phyloP scores from a whole-genome alignment of 129 eudicot genomes.

The Lactuca sativa region DNA sequence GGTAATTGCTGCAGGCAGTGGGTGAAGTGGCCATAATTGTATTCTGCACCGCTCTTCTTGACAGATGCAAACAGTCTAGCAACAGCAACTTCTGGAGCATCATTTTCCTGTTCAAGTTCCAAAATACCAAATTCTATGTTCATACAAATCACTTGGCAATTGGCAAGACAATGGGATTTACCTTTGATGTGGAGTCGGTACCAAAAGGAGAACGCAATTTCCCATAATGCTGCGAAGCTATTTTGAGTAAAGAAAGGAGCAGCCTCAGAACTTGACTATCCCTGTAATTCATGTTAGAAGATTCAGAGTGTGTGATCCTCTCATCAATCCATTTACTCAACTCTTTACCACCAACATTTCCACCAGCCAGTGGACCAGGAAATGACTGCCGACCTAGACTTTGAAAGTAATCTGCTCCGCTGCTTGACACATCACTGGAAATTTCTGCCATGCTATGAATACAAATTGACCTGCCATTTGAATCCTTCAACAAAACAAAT shows the following conservation, averaged over 20 bases:
- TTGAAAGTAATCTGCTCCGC: constrained; percentile 26
- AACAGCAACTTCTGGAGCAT: constrained; percentile 43
- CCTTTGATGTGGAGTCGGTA: constrained; percentile 65
- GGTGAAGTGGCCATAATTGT: constrained; percentile 52
- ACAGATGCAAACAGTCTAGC: constrained; percentile 43
- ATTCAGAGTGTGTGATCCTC: constrained; percentile 46
- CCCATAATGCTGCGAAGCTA: constrained; percentile 85
- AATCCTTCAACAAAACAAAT: constrained; percentile 47
- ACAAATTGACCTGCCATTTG: constrained; percentile 57
- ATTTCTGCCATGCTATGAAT: constrained; percentile 75
- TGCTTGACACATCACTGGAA: constrained; percentile 32
- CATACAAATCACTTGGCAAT: background rate
- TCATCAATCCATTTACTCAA: constrained; percentile 72
- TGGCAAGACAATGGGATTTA: constrained; percentile 11
- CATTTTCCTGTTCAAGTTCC: constrained; percentile 27
- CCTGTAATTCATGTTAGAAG: constrained; percentile 47
- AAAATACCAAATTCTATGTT: constrained; percentile 24
- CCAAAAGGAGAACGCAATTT: constrained; percentile 96
- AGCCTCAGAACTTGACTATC: constrained; percentile 57
- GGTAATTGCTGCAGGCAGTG: constrained; percentile 86
- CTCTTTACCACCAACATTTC: constrained; percentile 36
- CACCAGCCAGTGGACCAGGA: constrained; percentile 39
- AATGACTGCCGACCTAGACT: constrained; percentile 34
- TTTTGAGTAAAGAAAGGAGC: constrained; percentile 86
- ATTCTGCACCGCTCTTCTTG: constrained; percentile 38